A percentile compares a stretch with the other conserved stretches of the same genome.
Evolutionary conservation across 257 asterid species (phyloP).

Genomic region (Forsythia viridissima): DNA sequence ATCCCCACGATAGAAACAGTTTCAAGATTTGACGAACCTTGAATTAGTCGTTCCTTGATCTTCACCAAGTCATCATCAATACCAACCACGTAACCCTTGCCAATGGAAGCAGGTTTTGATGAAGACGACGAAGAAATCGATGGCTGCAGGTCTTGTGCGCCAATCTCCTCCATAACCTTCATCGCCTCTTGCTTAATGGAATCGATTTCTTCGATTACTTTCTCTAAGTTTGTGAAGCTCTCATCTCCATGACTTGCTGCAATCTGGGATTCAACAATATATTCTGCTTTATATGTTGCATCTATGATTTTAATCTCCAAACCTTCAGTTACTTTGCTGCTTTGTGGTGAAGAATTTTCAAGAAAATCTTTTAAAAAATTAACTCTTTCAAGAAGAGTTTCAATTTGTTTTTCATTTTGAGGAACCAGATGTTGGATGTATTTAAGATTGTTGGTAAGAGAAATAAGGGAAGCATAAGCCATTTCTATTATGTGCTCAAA

Average conservation of each 20-base stretch:
- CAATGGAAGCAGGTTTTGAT: background rate
- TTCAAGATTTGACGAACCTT: background rate
- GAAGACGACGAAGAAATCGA: background rate
- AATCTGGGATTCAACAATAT: background rate
- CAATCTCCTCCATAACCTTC: background rate
- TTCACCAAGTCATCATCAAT: background rate
- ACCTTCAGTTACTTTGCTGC: background rate
- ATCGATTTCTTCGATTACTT: background rate
- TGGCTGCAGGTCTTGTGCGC: background rate
- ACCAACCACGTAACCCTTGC: constrained; percentile 25
- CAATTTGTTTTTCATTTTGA: background rate
- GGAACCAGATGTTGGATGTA: background rate
- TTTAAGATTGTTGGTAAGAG: background rate
- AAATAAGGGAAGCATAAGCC: background rate
- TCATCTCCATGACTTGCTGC: background rate
- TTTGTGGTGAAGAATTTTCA: background rate
- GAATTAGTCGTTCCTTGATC: background rate
- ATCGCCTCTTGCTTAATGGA: background rate
- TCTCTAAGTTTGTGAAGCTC: background rate
- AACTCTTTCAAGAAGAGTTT: background rate
- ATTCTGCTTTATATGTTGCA: background rate
- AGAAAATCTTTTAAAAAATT: background rate
- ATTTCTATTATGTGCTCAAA: background rate
- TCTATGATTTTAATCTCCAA: background rate
- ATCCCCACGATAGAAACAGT: constrained; percentile 23